Evolutionary conservation across 2,329 filamentous ascomycete genomes (phyloP).

Genomic region (Rutstroemia sp.): DNA sequence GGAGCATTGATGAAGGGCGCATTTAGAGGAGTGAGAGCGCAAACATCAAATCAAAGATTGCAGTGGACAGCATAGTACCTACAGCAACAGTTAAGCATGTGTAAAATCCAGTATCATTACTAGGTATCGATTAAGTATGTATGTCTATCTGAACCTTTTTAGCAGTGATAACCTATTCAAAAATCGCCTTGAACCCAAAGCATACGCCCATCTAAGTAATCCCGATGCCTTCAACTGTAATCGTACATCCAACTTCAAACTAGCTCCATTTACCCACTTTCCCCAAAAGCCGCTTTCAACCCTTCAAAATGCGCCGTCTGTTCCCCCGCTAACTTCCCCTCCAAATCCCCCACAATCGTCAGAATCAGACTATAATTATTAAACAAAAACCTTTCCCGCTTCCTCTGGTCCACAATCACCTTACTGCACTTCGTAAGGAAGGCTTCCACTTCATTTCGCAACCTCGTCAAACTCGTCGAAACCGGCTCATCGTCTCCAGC

Average conservation of each 20-base stretch:
- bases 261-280: conserved; percentile 23
- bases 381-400: conserved; percentile 79
- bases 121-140: no score
- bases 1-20: no score
- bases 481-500: conserved; percentile 93
- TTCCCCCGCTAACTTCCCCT: conserved; percentile 66
- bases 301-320: conserved; percentile 69
- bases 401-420: conserved; percentile 67
- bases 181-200: no score
- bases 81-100: no score
- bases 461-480: conserved; percentile 66
- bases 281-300: conserved; percentile 52
- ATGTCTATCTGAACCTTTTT: no score
- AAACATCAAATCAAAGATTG: no score
- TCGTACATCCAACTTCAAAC: no score
- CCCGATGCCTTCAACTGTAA: background rate
- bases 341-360: conserved; percentile 78
- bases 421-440: conserved; percentile 75
- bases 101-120: no score
- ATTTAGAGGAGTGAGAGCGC: no score
- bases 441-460: conserved; percentile 75
- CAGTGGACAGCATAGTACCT: no score
- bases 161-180: no score
- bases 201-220: background rate
- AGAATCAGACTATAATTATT: conserved; percentile 96